These are phyloP conservation scores for Withania somnifera DNA, from an alignment of 305 asterid genomes.

Conservation along the genomic window DNA sequence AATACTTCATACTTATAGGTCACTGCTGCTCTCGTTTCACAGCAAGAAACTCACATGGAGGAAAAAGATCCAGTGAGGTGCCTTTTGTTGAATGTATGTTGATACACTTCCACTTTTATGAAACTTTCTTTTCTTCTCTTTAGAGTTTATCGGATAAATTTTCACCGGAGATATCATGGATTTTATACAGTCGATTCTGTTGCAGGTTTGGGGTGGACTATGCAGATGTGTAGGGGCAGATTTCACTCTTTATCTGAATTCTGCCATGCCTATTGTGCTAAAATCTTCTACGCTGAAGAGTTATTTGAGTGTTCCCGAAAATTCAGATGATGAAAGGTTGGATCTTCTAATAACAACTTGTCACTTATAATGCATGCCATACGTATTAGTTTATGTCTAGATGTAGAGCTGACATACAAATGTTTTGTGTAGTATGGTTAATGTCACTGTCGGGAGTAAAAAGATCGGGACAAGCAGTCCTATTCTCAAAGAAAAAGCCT, in stretches of 20 bases:
- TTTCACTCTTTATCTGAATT: neutral
- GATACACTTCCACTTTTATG: neutral
- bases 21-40: neutral
- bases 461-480: neutral
- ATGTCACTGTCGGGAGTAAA: neutral
- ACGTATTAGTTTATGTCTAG: neutral
- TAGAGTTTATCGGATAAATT: neutral
- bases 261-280: neutral
- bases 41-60: neutral
- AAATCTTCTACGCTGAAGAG: neutral
- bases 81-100: neutral
- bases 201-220: neutral
- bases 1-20: neutral
- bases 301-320: neutral
- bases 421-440: neutral
- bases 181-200: neutral
- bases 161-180: neutral
- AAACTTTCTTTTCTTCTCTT: neutral
- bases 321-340: neutral
- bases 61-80: neutral
- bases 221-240: neutral
- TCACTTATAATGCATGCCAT: neutral
- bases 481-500: neutral
- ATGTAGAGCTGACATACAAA: neutral
- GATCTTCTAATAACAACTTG: neutral